Conservation (phyloP, 768 basidiomycete genomes). For the Calvatia gigantea region DNA sequence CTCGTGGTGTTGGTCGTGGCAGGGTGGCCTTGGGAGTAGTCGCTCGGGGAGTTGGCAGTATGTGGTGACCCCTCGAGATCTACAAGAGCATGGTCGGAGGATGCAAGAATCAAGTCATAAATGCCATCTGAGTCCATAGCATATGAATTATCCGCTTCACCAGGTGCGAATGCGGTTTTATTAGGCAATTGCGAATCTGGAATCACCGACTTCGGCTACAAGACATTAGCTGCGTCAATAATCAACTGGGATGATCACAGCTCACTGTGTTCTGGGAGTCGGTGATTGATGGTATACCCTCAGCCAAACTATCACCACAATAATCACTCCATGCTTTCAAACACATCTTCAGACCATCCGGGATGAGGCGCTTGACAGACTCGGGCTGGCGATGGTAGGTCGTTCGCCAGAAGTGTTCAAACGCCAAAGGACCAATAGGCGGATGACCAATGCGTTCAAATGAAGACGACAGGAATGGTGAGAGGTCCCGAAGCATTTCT, state of each 20-base stretch:
- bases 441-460: slow-evolving; percentile 45
- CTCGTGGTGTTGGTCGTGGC: not conserved
- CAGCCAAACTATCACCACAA: slow-evolving; percentile 45
- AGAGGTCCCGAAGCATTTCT: slow-evolving; percentile 35
- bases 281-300: slow-evolving; percentile 35
- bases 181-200: slow-evolving; percentile 9
- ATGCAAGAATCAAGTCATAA: not conserved
- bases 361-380: slow-evolving; percentile 34
- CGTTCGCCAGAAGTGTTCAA: slow-evolving; percentile 54
- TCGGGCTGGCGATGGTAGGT: slow-evolving; percentile 44
- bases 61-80: not conserved
- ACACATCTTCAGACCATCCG: slow-evolving; percentile 38
- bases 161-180: not conserved
- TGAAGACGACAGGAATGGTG: slow-evolving; percentile 46
- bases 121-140: not conserved
- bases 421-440: slow-evolving; percentile 48
- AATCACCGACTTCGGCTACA: slow-evolving; percentile 4
- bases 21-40: not conserved
- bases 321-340: slow-evolving; percentile 44
- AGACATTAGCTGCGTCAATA: not conserved
- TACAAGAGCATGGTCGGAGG: not conserved
- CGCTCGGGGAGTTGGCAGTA: not conserved
- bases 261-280: slow-evolving; percentile 16
- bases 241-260: not conserved
- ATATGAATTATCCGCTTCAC: not conserved